Evolutionary conservation across 2,329 filamentous ascomycete species (phyloP).

Genomic region (Calonectria ilicicola): DNA sequence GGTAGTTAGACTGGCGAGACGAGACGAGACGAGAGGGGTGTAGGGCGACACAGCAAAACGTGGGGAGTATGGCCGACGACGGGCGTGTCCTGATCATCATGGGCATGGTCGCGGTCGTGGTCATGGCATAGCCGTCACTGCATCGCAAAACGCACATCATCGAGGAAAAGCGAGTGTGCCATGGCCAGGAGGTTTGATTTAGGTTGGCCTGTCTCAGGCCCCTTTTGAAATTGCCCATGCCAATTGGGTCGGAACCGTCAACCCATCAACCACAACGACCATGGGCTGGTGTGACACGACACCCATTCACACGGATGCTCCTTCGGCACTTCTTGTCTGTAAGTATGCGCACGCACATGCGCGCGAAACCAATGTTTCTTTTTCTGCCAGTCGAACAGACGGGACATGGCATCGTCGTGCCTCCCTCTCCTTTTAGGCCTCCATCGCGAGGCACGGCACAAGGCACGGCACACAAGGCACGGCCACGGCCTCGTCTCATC

Average conservation of each 20-base stretch:
- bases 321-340: constrained; percentile 6
- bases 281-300: neutral
- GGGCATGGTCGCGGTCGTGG: too few relatives aligned
- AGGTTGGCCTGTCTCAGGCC: constrained; percentile 3
- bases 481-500: neutral
- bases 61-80: neutral
- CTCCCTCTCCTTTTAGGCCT: neutral
- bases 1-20: neutral
- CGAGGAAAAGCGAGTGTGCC: neutral
- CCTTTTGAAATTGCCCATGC: neutral
- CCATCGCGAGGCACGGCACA: neutral
- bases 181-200: neutral
- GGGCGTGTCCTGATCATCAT: constrained; percentile 1
- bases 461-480: neutral
- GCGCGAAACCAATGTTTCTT: too few relatives aligned
- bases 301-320: neutral
- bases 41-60: neutral
- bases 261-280: neutral
- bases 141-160: constrained; percentile 12
- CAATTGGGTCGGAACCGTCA: neutral
- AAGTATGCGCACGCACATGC: neutral
- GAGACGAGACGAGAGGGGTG: neutral
- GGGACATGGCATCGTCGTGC: constrained; percentile 3
- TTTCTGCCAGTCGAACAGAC: neutral
- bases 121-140: neutral